Evolutionary conservation across 768 basidiomycete genomes (phyloP), one percentile per base, ranked within the genome.

Genomic region (Pleurotus tuber-regium): DNA sequence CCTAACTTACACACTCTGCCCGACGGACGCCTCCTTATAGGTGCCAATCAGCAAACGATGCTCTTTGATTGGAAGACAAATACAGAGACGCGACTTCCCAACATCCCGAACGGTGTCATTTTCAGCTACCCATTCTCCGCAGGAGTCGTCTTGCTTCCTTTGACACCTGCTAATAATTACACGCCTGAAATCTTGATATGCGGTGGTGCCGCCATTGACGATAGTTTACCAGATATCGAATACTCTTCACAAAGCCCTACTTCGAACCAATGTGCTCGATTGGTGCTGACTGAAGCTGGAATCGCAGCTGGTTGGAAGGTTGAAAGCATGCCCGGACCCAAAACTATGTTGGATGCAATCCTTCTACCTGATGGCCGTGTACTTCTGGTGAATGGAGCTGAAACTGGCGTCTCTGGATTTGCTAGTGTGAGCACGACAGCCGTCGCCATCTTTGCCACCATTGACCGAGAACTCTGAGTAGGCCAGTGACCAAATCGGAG

Each of bases 111-210:
- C 41, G 70, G 70, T 21, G 72, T 76, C n/a, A 67, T 69, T 8
- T 69, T 76, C 11, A 71, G 67, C 26, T 71, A 72, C 47, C 68
- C 72, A 18, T 67, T 70, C 61, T 64, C 75, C 54, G 65, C 68
- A 49, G 69, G 63, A 26, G 72, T 62, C 30, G 64, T 67, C 18
- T 58, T 73, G 14, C 63, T 73, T 4, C 71, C 71, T 3, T 61
- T 73, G 10, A 64, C 64, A 1, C 68, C 71, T 19, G 68, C 68
- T 1, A 59, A 71, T 50, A 57, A 57, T 39, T 79, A 70, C 51
- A 72, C 67, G 4, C 73, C 77, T 4, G 74, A 75, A 55, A 64
- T 78, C 23, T 65, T 79, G 29, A 69, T 78, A 35, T 79, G 77
- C 56, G 77, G 77, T 26, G 77, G 77, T 19, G 64, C 70, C 7